Evolutionary conservation across 805 yeast genomes (phyloP).

Genomic region (Clavispora asparagi): DNA sequence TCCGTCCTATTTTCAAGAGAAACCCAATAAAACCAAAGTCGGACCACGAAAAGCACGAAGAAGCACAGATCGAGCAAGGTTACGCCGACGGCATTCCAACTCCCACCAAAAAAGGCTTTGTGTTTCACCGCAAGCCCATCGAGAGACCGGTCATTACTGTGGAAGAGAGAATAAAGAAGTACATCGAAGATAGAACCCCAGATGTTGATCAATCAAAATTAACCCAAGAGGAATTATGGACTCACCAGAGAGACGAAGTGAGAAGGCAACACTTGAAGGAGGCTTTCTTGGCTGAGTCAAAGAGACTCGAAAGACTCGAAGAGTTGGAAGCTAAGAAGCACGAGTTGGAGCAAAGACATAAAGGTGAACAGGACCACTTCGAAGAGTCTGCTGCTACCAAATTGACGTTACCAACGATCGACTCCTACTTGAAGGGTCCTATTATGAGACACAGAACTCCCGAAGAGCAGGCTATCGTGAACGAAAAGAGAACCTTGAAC

Average conservation of each 20-base stretch:
- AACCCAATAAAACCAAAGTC: slow-evolving; percentile 54
- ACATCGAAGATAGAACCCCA: slow-evolving; percentile 40
- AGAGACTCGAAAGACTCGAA: slow-evolving; percentile 38
- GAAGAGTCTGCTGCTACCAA: slow-evolving; percentile 50
- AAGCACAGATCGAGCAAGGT: slow-evolving; percentile 47
- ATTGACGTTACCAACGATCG: slow-evolving; percentile 78
- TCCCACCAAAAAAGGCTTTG: slow-evolving; percentile 50
- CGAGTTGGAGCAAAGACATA: slow-evolving; percentile 22
- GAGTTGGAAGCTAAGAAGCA: slow-evolving; percentile 24
- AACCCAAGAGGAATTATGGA: slow-evolving; percentile 39
- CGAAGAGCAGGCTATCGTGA: slow-evolving; percentile 57
- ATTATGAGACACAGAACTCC: slow-evolving; percentile 67
- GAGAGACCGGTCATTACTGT: slow-evolving; percentile 54
- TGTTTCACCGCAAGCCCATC: slow-evolving; percentile 48
- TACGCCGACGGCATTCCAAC: slow-evolving; percentile 67
- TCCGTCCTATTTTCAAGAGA: slow-evolving; percentile 65
- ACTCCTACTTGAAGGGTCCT: slow-evolving; percentile 59
- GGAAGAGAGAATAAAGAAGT: slow-evolving; percentile 49
- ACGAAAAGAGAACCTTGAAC: slow-evolving; percentile 62
- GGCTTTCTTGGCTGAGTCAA: slow-evolving; percentile 52
- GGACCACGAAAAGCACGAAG: slow-evolving; percentile 37
- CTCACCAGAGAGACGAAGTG: slow-evolving; percentile 50
- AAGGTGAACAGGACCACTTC: slow-evolving; percentile 23
- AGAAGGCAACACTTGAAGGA: slow-evolving; percentile 69
- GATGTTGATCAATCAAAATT: slow-evolving; percentile 28